Conservation (phyloP, 2,329 filamentous ascomycete genomes). For the Spiromastix sp. region DNA sequence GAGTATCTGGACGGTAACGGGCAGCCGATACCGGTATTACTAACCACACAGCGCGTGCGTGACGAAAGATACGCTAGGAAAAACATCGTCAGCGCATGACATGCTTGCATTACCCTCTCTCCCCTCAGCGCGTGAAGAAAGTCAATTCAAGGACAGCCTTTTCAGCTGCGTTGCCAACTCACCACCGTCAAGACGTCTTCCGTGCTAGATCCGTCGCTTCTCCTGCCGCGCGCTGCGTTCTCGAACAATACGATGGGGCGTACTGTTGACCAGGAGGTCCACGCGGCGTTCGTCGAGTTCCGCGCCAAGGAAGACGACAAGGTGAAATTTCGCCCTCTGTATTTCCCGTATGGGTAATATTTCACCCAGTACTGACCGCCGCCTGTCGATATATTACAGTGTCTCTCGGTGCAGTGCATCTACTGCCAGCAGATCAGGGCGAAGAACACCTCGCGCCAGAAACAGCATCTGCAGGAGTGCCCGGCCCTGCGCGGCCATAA, state of each 20-base stretch:
- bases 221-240: constrained; percentile 12
- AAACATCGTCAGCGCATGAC: too few species aligned
- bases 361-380: constrained; percentile 28
- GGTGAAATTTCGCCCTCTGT: constrained; percentile 24
- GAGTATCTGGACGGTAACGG: too few species aligned
- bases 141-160: too few species aligned
- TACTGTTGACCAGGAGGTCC: constrained; percentile 42
- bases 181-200: constrained; percentile 12
- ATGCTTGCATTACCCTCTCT: too few species aligned
- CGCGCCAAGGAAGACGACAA: constrained; percentile 44
- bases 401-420: constrained; percentile 43
- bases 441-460: constrained; percentile 44
- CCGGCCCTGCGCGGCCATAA: constrained; percentile 38
- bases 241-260: constrained; percentile 33
- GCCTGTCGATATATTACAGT: constrained; percentile 23
- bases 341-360: constrained; percentile 32
- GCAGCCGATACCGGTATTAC: too few species aligned
- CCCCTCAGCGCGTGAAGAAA: too few species aligned
- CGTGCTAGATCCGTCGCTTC: constrained; percentile 12
- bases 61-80: too few species aligned
- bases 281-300: constrained; percentile 44
- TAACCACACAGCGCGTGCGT: too few species aligned
- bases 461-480: constrained; percentile 41
- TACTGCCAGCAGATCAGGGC: constrained; percentile 43
- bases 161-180: too few species aligned